Evolutionary conservation across 2,329 filamentous ascomycete species (phyloP).

Genomic region (Xylaria digitata): DNA sequence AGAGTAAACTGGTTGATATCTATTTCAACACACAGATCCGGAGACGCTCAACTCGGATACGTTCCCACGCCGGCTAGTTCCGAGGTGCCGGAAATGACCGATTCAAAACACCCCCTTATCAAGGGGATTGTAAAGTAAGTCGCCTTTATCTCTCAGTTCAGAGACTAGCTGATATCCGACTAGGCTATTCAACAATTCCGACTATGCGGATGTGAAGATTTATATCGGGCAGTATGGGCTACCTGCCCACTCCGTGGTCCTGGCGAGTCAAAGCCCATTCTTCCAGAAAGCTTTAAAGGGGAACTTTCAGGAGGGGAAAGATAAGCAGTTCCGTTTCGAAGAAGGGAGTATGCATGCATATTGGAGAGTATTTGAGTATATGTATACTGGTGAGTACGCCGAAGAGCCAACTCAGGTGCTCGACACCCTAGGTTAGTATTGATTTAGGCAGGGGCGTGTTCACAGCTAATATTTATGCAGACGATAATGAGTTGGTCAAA

Average conservation of each 20-base stretch:
- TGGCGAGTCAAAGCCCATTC: constrained; percentile 32
- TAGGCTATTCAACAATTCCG: constrained; percentile 34
- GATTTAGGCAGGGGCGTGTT: neutral
- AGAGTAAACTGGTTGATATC: neutral
- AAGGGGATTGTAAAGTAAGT: constrained; percentile 34
- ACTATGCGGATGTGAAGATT: constrained; percentile 34
- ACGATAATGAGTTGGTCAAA: constrained; percentile 32
- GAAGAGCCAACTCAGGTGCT: constrained; percentile 26
- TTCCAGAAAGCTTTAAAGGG: constrained; percentile 31
- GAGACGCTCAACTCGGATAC: neutral
- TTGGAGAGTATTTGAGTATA: constrained; percentile 37
- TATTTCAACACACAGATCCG: neutral
- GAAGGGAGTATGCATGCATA: constrained; percentile 32
- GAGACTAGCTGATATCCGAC: constrained; percentile 2
- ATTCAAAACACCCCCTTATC: constrained; percentile 12
- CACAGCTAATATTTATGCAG: constrained; percentile 29
- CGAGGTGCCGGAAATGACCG: constrained; percentile 21
- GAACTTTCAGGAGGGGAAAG: constrained; percentile 31
- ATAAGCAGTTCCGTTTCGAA: constrained; percentile 33
- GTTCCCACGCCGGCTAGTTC: neutral
- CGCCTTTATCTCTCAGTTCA: neutral
- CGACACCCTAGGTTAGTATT: constrained; percentile 20
- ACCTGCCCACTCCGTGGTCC: constrained; percentile 35
- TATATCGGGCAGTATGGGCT: constrained; percentile 29
- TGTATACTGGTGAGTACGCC: constrained; percentile 36